Conservation (phyloP, 768 basidiomycete species). For the Gloeophyllum trabeum region DNA sequence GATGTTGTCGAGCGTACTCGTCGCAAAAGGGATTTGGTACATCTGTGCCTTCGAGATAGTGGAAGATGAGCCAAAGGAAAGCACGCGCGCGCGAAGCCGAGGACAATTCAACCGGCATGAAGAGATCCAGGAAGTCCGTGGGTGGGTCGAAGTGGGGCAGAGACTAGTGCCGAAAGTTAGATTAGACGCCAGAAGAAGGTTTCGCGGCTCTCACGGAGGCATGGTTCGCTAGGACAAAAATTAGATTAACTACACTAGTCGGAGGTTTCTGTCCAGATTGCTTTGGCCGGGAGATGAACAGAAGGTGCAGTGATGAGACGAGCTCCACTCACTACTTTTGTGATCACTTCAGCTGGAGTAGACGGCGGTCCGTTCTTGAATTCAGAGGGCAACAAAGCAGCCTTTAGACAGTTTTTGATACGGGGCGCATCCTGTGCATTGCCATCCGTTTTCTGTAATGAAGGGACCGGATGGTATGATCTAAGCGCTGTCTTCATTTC, state of each 20-base stretch:
- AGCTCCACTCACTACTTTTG: slow-evolving; percentile 34
- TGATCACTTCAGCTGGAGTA: slow-evolving; percentile 64
- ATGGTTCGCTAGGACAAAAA: slow-evolving; percentile 76
- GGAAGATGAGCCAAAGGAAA: slow-evolving; percentile 77
- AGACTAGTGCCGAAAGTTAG: slow-evolving; percentile 11
- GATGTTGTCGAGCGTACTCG: slow-evolving; percentile 42
- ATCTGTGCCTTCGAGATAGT: slow-evolving; percentile 63
- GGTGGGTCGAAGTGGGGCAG: slow-evolving; percentile 63
- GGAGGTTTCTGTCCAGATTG: slow-evolving; percentile 55
- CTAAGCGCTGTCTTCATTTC: slow-evolving; percentile 89
- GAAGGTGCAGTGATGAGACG: slow-evolving; percentile 4
- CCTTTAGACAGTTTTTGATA: slow-evolving; percentile 86
- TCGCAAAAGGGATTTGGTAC: slow-evolving; percentile 69
- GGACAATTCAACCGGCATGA: slow-evolving; percentile 64
- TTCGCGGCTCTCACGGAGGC: slow-evolving; percentile 42
- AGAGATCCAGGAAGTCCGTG: slow-evolving; percentile 75
- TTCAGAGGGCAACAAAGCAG: slow-evolving; percentile 64
- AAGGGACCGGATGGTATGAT: slow-evolving; percentile 88
- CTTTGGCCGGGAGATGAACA: slow-evolving; percentile 19
- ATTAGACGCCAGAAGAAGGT: background rate
- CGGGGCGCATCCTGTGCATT: slow-evolving; percentile 87
- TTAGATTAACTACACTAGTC: slow-evolving; percentile 77
- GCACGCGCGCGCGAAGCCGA: slow-evolving; percentile 65
- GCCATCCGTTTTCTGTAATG: slow-evolving; percentile 77
- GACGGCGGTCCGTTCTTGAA: slow-evolving; percentile 53